phyloP scores from a whole-genome alignment of 1,139 yeast species.

The Pichia sp. region DNA sequence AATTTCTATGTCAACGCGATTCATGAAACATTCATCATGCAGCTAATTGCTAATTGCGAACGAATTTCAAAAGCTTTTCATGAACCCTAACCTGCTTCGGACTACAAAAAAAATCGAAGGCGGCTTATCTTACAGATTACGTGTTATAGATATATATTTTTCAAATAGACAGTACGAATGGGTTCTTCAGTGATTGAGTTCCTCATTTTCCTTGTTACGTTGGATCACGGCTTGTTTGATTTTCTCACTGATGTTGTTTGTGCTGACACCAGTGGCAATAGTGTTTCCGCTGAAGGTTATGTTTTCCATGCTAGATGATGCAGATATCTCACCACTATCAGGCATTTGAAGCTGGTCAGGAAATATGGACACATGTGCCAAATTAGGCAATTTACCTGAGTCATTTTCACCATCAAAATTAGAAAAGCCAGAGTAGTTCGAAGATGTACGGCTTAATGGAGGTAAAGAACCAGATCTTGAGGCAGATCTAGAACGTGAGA shows the following conservation, averaged over 20 bases:
- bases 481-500: slow-evolving; percentile 12
- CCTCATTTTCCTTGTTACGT: slow-evolving; percentile 14
- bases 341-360: slow-evolving; percentile 20
- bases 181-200: background rate
- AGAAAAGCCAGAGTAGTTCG: slow-evolving; percentile 24
- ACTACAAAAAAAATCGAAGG: too few relatives aligned
- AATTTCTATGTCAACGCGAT: too few relatives aligned
- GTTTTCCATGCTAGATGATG: background rate
- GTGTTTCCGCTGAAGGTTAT: background rate
- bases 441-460: slow-evolving; percentile 12
- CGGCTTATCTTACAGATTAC: too few relatives aligned
- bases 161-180: background rate
- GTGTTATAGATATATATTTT: too few relatives aligned
- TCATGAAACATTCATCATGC: too few relatives aligned
- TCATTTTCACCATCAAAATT: slow-evolving; percentile 14
- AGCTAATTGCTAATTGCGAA: too few relatives aligned
- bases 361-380: slow-evolving; percentile 25
- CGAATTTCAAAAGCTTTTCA: too few relatives aligned
- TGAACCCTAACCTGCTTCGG: too few relatives aligned
- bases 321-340: slow-evolving; percentile 7
- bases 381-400: slow-evolving; percentile 20
- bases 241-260: slow-evolving; percentile 9
- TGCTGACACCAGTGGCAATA: slow-evolving; percentile 6
- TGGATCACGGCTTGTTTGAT: slow-evolving; percentile 19
- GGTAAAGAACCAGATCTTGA: slow-evolving; percentile 10